Evolutionary conservation across 2,329 filamentous ascomycete species (phyloP).

Genomic region (Aspergillus amoenus): DNA sequence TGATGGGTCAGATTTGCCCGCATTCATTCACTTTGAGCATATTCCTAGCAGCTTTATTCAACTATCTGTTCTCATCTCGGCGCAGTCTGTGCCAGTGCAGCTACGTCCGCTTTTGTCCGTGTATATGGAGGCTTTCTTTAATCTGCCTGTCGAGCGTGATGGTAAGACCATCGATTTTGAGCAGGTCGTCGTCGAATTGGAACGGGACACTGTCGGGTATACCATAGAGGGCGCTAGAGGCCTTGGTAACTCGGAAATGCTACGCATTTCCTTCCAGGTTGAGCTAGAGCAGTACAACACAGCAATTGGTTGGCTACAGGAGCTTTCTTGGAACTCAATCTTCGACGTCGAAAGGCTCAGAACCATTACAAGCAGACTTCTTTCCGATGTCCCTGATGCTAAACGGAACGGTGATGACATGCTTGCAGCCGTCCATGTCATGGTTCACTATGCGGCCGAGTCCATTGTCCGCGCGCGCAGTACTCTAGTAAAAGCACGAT

Average conservation of each 20-base stretch:
- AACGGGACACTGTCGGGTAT: slow-evolving; percentile 88
- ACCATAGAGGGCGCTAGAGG: slow-evolving; percentile 65
- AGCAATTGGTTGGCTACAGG: slow-evolving; percentile 79
- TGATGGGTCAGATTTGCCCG: slow-evolving; percentile 62
- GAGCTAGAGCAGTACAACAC: slow-evolving; percentile 84
- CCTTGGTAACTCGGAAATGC: slow-evolving; percentile 76
- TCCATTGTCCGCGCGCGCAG: slow-evolving; percentile 75
- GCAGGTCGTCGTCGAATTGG: slow-evolving; percentile 84
- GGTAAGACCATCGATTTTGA: slow-evolving; percentile 82
- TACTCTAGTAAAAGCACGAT: slow-evolving; percentile 81
- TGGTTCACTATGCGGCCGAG: slow-evolving; percentile 75
- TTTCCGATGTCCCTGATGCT: slow-evolving; percentile 86
- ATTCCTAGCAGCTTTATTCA: slow-evolving; percentile 92
- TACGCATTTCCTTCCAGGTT: slow-evolving; percentile 78
- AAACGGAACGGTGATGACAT: slow-evolving; percentile 77
- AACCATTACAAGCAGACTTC: slow-evolving; percentile 70
- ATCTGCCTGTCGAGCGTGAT: slow-evolving; percentile 76
- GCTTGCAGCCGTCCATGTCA: slow-evolving; percentile 64
- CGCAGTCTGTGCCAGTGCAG: slow-evolving; percentile 72
- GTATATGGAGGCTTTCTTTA: slow-evolving; percentile 92
- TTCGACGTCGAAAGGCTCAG: slow-evolving; percentile 72
- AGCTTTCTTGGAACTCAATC: slow-evolving; percentile 82
- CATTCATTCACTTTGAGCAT: slow-evolving; percentile 97
- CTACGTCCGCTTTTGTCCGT: slow-evolving; percentile 80
- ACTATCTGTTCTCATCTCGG: slow-evolving; percentile 77